Base-by-base conservation (phyloP, 2,329 filamentous ascomycete genomes). In the Phoma sp. region DNA sequence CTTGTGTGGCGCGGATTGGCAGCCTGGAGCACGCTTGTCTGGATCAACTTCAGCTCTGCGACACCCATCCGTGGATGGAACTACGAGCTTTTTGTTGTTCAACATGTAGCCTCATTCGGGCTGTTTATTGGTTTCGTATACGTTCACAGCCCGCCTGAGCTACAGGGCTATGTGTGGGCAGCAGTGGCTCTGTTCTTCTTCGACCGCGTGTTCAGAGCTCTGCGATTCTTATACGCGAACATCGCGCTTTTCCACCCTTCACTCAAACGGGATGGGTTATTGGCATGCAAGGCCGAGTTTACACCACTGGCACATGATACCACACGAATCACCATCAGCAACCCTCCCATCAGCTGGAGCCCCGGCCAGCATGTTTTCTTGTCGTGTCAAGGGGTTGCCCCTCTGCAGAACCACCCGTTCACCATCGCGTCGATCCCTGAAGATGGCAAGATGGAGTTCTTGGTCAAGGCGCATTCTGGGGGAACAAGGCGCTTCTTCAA, bases 31-130 rank as follows among this genome's bases (percentile, higher is more conserved):
- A 72, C 89, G 12, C 73, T 91, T 26, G 74, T 87, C 0, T 90
- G 88, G 87, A 87, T 87, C 30, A 80, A 84, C 17, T 68, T 89
- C 26, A 84, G 83, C 6, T 86, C 86, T 2, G 77, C 89, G 48
- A 80, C 84, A 6, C 88, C 88, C 0, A 76, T 91, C 28, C 82
- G 88, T 5, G 80, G 84, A n/a, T 78, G 86, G 76, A 80, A 81
- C 6, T 91, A 91, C 68, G 88, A 91, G 74, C 55, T 89, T 0
- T 91, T 90, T 67, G 82, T 91, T 14, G 62, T 85, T 3, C 88
- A 91, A 71, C 88, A 91, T 67, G 75, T 90, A 21, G 69, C 84
- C 14, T 83, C 85, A 3, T 86, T 86, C 50, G 78, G 83, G 25
- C 66, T 87, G 20, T 83, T 91, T 64, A 74, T 90, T 30, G 88